A percentile compares a stretch with the other conserved stretches of the same genome.
Evolutionary conservation across 1,139 yeast genomes (phyloP).

Genomic region (Suhomyces maxii): DNA sequence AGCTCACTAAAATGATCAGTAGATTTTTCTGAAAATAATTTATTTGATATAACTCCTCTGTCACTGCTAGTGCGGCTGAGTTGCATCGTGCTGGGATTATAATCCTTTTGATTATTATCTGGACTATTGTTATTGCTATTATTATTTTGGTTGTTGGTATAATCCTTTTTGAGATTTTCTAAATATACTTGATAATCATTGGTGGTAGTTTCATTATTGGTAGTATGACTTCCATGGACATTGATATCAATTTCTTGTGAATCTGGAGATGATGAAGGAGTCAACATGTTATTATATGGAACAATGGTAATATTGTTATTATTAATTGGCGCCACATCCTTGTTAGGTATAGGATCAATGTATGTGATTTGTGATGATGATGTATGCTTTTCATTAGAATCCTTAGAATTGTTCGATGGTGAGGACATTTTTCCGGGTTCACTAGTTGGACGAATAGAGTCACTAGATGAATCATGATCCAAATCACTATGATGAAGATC

Average conservation of each 20-base stretch:
- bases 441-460: slow-evolving; percentile 8
- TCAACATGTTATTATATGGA: slow-evolving; percentile 13
- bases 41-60: slow-evolving; percentile 1
- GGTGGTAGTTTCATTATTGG: neutral
- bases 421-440: slow-evolving; percentile 5
- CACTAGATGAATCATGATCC: slow-evolving; percentile 8
- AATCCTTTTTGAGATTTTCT: slow-evolving; percentile 15
- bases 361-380: slow-evolving; percentile 11
- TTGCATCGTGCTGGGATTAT: slow-evolving; percentile 1
- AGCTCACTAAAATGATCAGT: slow-evolving; percentile 2
- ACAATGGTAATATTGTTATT: neutral
- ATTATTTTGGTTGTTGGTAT: neutral
- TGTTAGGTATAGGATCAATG: slow-evolving; percentile 1
- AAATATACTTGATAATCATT: slow-evolving; percentile 24
- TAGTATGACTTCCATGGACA: too few species aligned
- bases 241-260: slow-evolving; percentile 7
- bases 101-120: neutral
- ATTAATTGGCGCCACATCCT: slow-evolving; percentile 5
- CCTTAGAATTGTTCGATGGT: slow-evolving; percentile 9
- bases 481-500: slow-evolving; percentile 4
- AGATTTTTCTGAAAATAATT: slow-evolving; percentile 3
- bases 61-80: slow-evolving; percentile 5
- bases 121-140: neutral
- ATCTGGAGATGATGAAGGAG: slow-evolving; percentile 21
- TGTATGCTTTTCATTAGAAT: slow-evolving; percentile 8